A percentile compares a stretch with the other conserved stretches of the same genome.
Conservation (phyloP, 1,284 basidiomycete species). For the Apiotrichum laibachii region DNA sequence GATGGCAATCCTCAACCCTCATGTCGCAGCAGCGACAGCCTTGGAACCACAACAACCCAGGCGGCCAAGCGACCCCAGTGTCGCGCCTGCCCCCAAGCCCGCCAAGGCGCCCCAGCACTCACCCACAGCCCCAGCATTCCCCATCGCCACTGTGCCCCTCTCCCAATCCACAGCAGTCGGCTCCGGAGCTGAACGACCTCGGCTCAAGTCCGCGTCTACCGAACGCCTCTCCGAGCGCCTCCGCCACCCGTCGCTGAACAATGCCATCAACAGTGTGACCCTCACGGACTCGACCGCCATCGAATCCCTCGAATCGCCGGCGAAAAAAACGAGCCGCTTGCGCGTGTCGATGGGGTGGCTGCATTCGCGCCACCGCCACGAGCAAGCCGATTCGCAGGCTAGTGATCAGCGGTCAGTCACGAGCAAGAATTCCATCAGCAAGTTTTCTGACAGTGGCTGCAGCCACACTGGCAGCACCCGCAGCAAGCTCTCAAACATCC, state of each 20-base stretch:
- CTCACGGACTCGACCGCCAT: background rate
- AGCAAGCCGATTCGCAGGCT: background rate
- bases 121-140: too few relatives aligned
- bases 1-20: too few relatives aligned
- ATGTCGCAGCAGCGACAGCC: too few relatives aligned
- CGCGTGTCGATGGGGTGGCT: background rate
- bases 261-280: background rate
- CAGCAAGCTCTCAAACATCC: background rate
- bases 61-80: too few relatives aligned
- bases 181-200: too few relatives aligned
- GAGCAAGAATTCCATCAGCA: background rate
- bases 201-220: background rate
- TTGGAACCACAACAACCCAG: too few relatives aligned
- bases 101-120: too few relatives aligned
- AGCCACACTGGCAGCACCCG: background rate
- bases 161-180: too few relatives aligned
- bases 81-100: too few relatives aligned
- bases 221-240: background rate
- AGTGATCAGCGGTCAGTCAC: conserved; percentile 1
- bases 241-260: background rate
- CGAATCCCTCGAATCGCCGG: background rate
- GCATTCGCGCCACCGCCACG: background rate
- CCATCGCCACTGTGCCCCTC: too few relatives aligned
- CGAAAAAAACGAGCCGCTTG: background rate
- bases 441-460: conserved; percentile 1